Conservation (phyloP, 2,329 filamentous ascomycete genomes). For the Bipolaris sorokiniana region DNA sequence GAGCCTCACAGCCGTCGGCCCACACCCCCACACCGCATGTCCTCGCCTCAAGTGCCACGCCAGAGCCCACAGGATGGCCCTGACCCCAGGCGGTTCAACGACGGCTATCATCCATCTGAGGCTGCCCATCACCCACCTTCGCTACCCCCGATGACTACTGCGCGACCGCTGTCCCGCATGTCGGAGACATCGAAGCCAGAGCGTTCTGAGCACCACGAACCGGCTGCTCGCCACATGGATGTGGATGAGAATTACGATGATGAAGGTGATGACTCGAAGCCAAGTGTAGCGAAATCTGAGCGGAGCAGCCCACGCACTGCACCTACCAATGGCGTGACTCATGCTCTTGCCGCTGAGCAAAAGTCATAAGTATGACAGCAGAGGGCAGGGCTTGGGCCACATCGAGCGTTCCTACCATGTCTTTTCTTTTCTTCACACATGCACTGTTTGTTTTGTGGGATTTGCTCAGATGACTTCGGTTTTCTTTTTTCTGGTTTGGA, state of each 20-base stretch:
- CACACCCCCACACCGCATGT: slow-evolving; percentile 55
- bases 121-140: slow-evolving; percentile 82
- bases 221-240: slow-evolving; percentile 92
- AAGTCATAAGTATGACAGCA: slow-evolving; percentile 31
- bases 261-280: slow-evolving; percentile 82
- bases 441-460: background rate
- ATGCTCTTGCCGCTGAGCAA: slow-evolving; percentile 45
- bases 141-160: slow-evolving; percentile 57
- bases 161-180: slow-evolving; percentile 61
- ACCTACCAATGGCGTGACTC: slow-evolving; percentile 42
- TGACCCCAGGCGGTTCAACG: slow-evolving; percentile 67
- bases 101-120: slow-evolving; percentile 89
- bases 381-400: background rate
- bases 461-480: background rate
- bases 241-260: slow-evolving; percentile 98
- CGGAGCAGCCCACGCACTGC: slow-evolving; percentile 52
- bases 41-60: slow-evolving; percentile 67
- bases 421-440: background rate
- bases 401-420: background rate
- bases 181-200: slow-evolving; percentile 50
- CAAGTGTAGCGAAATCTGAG: slow-evolving; percentile 52
- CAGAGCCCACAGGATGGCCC: slow-evolving; percentile 74
- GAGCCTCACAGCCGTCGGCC: slow-evolving; percentile 78
- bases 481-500: slow-evolving; percentile 3
- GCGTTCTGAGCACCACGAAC: slow-evolving; percentile 66